Evolutionary conservation across 2,329 filamentous ascomycete genomes (phyloP).

Genomic region (Fusarium sp.): DNA sequence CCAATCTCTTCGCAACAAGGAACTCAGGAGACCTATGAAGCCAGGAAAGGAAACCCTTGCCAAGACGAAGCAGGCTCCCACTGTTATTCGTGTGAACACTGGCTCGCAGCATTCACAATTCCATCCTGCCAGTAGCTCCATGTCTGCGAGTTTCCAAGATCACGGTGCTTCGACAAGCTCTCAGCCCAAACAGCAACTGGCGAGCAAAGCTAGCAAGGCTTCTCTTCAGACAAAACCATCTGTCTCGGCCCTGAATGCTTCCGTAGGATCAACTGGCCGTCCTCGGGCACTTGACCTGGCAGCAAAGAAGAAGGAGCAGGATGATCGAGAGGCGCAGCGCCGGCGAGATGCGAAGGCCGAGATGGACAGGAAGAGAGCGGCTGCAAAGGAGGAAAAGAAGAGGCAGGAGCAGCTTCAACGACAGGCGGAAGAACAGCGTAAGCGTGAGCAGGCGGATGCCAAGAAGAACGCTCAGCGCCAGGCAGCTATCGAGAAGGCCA

Average conservation of each 20-base stretch:
- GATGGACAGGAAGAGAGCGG: conserved; percentile 79
- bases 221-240: conserved; percentile 70
- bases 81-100: conserved; percentile 77
- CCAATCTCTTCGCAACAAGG: conserved; percentile 60
- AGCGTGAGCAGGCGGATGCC: conserved; percentile 70
- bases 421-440: conserved; percentile 71
- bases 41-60: conserved; percentile 67
- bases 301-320: conserved; percentile 85
- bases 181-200: conserved; percentile 58
- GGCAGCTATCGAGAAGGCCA: conserved; percentile 69
- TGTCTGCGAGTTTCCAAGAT: conserved; percentile 68
- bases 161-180: conserved; percentile 44
- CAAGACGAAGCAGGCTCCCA: conserved; percentile 74
- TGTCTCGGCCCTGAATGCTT: conserved; percentile 68
- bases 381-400: conserved; percentile 72
- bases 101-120: conserved; percentile 70
- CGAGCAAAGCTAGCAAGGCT: conserved; percentile 74
- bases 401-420: conserved; percentile 68
- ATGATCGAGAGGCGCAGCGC: conserved; percentile 81
- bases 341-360: conserved; percentile 86
- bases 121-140: conserved; percentile 66
- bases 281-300: conserved; percentile 79
- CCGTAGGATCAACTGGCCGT: conserved; percentile 67
- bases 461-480: conserved; percentile 75
- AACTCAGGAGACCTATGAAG: conserved; percentile 69